These are phyloP conservation scores for Mucor circinelloides DNA, from an alignment of 371 early-diverging fungal genomes.

Conservation along the genomic window DNA sequence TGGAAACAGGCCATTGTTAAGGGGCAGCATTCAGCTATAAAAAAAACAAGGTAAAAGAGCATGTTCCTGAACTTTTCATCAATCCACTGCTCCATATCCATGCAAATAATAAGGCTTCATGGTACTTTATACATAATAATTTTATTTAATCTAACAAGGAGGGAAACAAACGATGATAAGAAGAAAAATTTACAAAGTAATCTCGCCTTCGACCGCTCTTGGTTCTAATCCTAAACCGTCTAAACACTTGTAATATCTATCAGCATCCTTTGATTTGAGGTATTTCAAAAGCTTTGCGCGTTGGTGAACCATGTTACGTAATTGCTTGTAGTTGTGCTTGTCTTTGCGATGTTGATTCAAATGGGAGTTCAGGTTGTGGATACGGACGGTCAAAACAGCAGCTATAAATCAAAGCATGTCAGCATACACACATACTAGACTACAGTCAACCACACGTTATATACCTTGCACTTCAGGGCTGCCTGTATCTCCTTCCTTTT, in stretches of 20 bases:
- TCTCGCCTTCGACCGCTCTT: slow-evolving; percentile 72
- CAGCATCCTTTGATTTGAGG: slow-evolving; percentile 73
- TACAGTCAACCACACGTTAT: no score
- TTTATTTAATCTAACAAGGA: neutral
- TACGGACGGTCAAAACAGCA: slow-evolving; percentile 88
- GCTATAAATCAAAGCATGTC: slow-evolving; percentile 51
- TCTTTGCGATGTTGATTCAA: slow-evolving; percentile 82
- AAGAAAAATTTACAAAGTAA: slow-evolving; percentile 47
- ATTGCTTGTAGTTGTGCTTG: slow-evolving; percentile 80
- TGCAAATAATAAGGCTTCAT: no score
- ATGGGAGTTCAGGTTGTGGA: slow-evolving; percentile 85
- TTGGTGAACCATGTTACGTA: slow-evolving; percentile 80
- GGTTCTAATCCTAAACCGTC: slow-evolving; percentile 73
- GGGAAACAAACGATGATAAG: neutral
- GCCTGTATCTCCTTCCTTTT: slow-evolving; percentile 84
- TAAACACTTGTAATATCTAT: slow-evolving; percentile 73
- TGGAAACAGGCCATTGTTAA: no score
- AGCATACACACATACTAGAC: neutral
- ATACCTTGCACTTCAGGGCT: slow-evolving; percentile 95
- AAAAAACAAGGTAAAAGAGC: no score
- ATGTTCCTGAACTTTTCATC: no score
- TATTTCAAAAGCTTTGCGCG: slow-evolving; percentile 89
- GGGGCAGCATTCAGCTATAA: no score
- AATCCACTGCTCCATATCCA: no score
- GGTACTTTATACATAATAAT: neutral